Conservation (phyloP, 805 yeast species). For the Saccharomycopsis capsularis region DNA sequence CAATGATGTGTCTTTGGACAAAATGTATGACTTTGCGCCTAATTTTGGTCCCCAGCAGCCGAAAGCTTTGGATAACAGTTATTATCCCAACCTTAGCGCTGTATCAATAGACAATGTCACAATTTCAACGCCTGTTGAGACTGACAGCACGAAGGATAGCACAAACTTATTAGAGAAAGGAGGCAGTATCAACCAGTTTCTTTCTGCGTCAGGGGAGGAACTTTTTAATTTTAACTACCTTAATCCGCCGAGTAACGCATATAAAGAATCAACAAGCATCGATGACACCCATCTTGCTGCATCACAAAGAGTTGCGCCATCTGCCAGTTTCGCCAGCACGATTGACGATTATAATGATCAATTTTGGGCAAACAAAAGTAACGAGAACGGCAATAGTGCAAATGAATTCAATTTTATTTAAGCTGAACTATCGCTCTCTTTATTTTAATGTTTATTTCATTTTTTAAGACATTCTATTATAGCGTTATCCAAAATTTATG, state of each 20-base stretch:
- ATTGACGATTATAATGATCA: constrained; percentile 13
- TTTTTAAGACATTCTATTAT: no score
- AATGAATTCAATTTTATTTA: no score
- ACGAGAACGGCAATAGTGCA: neutral
- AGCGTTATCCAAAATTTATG: no score
- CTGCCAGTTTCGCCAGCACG: constrained; percentile 1
- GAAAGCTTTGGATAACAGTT: neutral
- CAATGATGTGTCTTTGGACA: constrained; percentile 2
- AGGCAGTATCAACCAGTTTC: constrained; percentile 10
- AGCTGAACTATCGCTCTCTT: neutral
- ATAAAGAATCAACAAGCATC: neutral
- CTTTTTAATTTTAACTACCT: neutral
- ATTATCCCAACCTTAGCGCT: neutral
- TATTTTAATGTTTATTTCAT: neutral
- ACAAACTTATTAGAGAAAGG: constrained; percentile 1
- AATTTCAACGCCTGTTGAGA: no score
- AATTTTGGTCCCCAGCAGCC: neutral
- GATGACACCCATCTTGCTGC: neutral
- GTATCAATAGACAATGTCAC: neutral
- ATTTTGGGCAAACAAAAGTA: constrained; percentile 13
- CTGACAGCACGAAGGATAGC: neutral
- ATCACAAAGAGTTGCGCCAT: neutral
- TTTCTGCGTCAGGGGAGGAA: constrained; percentile 1
- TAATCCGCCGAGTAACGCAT: neutral
- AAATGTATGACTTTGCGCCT: neutral